These are phyloP conservation scores for Acacia concinna DNA, from an alignment of 331 rosid genomes.

Conservation along the genomic window DNA sequence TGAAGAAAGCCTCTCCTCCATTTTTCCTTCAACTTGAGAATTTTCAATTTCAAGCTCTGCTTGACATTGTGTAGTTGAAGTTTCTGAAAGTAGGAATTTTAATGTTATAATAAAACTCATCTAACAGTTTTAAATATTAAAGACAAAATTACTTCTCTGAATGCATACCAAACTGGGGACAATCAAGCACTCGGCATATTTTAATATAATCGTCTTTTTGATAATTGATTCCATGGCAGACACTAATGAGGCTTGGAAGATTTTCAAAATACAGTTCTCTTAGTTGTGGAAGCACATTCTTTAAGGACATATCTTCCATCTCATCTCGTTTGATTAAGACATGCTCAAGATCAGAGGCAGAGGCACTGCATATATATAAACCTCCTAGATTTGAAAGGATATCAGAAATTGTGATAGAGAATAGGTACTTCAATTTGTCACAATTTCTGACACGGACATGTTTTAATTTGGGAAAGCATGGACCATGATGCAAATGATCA, in stretches of 20 bases:
- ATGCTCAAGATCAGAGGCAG: neutral
- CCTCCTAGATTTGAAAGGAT: neutral
- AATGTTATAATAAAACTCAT: neutral
- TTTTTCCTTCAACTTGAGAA: neutral
- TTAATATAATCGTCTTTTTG: neutral
- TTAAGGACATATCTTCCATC: neutral
- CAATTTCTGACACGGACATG: neutral
- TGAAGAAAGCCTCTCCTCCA: neutral
- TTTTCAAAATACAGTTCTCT: rapidly evolving
- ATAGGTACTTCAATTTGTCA: neutral
- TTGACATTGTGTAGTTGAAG: neutral
- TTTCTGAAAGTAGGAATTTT: neutral
- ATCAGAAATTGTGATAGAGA: neutral
- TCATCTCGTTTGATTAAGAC: neutral
- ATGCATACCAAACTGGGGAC: neutral
- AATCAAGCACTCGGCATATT: rapidly evolving
- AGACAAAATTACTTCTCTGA: neutral
- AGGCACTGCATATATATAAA: rapidly evolving
- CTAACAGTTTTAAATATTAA: neutral
- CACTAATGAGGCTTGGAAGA: neutral
- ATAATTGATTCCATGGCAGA: neutral
- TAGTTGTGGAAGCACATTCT: neutral
- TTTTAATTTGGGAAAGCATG: neutral
- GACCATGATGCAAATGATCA: neutral
- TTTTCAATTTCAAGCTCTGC: neutral